Percentiles rank a stretch among this genome's conserved stretches.
Evolutionary conservation across 176 grass and related monocot genomes (phyloP).

Genomic region (Rhipidocladum racemiflorum): DNA sequence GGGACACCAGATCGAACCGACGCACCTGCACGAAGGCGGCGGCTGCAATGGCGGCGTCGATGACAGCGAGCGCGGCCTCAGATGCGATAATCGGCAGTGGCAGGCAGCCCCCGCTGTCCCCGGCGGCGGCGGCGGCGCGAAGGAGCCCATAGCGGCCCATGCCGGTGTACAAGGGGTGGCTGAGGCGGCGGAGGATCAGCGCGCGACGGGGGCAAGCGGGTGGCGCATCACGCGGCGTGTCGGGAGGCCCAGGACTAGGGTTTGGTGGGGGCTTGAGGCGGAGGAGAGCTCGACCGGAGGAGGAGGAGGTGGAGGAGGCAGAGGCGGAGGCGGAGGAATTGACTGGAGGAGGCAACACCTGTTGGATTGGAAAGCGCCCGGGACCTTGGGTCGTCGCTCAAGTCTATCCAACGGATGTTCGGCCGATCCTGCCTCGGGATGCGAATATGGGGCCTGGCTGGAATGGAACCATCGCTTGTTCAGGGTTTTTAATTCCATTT

Average conservation of each 20-base stretch:
- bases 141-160: slow-evolving; percentile 38
- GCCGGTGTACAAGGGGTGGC: slow-evolving; percentile 25
- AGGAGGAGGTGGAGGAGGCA: neutral
- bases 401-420: neutral
- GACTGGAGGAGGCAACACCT: slow-evolving; percentile 48
- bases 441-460: neutral
- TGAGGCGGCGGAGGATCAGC: slow-evolving; percentile 23
- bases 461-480: neutral
- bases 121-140: slow-evolving; percentile 30
- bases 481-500: too few relatives aligned
- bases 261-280: neutral
- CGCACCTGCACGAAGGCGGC: slow-evolving; percentile 82
- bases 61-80: slow-evolving; percentile 48
- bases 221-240: slow-evolving; percentile 28
- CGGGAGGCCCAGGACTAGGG: slow-evolving; percentile 37
- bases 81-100: slow-evolving; percentile 51
- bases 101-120: slow-evolving; percentile 52
- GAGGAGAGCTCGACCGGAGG: neutral
- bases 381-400: slow-evolving; percentile 11
- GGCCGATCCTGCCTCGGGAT: neutral
- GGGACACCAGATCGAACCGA: slow-evolving; percentile 33
- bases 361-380: slow-evolving; percentile 47
- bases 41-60: slow-evolving; percentile 57
- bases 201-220: neutral
- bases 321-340: slow-evolving; percentile 26